Conservation (phyloP, 2,329 filamentous ascomycete genomes). For the Penicillium sp. region DNA sequence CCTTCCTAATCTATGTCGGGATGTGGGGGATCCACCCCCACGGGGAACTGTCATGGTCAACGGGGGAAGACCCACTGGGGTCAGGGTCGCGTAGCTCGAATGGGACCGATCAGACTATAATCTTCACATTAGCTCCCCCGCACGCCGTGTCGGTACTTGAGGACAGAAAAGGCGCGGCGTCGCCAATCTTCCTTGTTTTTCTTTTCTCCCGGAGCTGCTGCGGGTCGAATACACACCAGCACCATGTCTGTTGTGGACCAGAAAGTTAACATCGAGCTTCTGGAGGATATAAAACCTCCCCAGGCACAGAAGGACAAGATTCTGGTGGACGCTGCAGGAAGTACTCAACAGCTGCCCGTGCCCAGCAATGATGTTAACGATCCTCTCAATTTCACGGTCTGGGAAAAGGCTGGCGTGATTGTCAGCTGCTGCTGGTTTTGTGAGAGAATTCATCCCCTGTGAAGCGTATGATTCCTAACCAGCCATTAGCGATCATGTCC, state of each 20-base stretch:
- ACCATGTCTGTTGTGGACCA: slow-evolving; percentile 7
- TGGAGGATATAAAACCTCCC: slow-evolving; percentile 15
- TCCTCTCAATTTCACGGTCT: slow-evolving; percentile 24
- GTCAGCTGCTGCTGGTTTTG: slow-evolving; percentile 31
- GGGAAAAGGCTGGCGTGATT: slow-evolving; percentile 27
- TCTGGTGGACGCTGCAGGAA: slow-evolving; percentile 19
- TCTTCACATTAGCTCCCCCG: no score
- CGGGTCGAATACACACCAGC: not conserved
- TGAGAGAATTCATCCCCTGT: not conserved
- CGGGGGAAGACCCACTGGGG: no score
- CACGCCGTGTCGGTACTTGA: not conserved
- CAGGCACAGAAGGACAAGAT: not conserved
- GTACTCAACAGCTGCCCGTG: slow-evolving; percentile 23
- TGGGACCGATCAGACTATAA: no score
- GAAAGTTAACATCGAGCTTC: slow-evolving; percentile 11
- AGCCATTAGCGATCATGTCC: slow-evolving; percentile 23
- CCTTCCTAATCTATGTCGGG: no score
- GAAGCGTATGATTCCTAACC: no score
- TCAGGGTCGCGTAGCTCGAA: no score
- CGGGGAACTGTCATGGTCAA: no score
- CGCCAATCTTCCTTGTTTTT: not conserved
- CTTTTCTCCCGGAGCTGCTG: slow-evolving; percentile 3
- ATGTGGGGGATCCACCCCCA: no score
- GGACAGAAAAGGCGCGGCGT: not conserved
- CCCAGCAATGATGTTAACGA: slow-evolving; percentile 29